A percentile compares a stretch with the other conserved stretches of the same genome.
Evolutionary conservation across 2,329 filamentous ascomycete genomes (phyloP).

Genomic region (Byssochlamys sp.): DNA sequence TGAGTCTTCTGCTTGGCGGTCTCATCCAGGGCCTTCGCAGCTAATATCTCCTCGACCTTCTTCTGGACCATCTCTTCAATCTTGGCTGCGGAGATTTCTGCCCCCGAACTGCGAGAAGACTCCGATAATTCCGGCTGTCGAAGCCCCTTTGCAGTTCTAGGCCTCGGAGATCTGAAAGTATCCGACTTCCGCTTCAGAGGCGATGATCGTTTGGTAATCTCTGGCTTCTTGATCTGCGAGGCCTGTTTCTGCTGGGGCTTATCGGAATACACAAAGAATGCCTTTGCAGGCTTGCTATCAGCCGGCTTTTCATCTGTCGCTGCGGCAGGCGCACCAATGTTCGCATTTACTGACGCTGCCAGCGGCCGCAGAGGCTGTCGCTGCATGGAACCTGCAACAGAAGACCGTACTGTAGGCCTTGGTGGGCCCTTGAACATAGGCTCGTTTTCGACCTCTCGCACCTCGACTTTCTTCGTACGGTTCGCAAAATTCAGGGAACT

Average conservation of each 20-base stretch:
- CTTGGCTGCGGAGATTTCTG: constrained; percentile 56
- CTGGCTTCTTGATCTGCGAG: constrained; percentile 29
- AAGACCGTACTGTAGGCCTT: constrained; percentile 39
- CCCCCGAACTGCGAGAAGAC: constrained; percentile 27
- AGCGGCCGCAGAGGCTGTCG: constrained; percentile 74
- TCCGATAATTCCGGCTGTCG: constrained; percentile 23
- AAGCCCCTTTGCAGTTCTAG: constrained; percentile 43
- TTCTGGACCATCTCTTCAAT: constrained; percentile 89
- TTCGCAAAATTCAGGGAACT: constrained; percentile 93
- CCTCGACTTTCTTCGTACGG: constrained; percentile 88
- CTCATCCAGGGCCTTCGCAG: constrained; percentile 58
- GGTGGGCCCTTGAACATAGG: constrained; percentile 72
- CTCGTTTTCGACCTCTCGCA: constrained; percentile 91
- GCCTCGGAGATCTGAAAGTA: constrained; percentile 11
- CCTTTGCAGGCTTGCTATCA: constrained; percentile 66
- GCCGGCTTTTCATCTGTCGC: constrained; percentile 43
- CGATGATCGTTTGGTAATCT: constrained; percentile 37
- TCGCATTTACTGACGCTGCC: constrained; percentile 64
- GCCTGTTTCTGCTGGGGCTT: constrained; percentile 40
- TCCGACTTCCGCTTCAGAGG: constrained; percentile 31
- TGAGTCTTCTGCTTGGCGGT: constrained; percentile 32
- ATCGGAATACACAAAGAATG: constrained; percentile 80
- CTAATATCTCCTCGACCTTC: constrained; percentile 81
- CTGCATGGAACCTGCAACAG: constrained; percentile 35
- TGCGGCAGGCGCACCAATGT: constrained; percentile 47